Conservation (phyloP, 2,329 filamentous ascomycete genomes). For the Epichloe gansuensis region DNA sequence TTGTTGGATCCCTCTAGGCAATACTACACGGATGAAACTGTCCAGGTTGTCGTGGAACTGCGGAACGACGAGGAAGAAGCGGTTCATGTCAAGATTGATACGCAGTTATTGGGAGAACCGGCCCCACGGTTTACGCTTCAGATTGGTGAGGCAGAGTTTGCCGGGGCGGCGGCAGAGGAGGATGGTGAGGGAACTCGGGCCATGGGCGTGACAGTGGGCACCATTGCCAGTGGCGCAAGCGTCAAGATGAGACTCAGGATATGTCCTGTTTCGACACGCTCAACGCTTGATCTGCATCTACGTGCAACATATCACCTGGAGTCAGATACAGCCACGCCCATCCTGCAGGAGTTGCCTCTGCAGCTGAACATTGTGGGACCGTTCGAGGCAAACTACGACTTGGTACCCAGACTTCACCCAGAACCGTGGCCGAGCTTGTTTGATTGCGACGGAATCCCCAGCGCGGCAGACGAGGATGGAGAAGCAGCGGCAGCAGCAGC, state of each 20-base stretch:
- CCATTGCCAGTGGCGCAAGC: constrained; percentile 33
- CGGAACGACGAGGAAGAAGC: constrained; percentile 74
- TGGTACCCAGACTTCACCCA: constrained; percentile 64
- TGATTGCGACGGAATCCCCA: constrained; percentile 38
- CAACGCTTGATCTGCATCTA: constrained; percentile 54
- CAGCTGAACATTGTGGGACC: constrained; percentile 65
- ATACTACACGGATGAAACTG: constrained; percentile 74
- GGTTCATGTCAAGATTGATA: constrained; percentile 57
- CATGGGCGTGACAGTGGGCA: constrained; percentile 29
- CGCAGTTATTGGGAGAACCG: constrained; percentile 49
- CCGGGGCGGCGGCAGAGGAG: constrained; percentile 15
- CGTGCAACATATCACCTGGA: constrained; percentile 66
- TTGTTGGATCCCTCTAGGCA: constrained; percentile 50
- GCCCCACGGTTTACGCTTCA: constrained; percentile 33
- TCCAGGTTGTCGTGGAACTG: constrained; percentile 56
- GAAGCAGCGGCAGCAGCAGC: constrained; percentile 5
- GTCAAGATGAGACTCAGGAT: constrained; percentile 34
- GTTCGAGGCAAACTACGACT: constrained; percentile 85
- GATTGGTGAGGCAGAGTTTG: constrained; percentile 21
- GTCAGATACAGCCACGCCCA: constrained; percentile 67
- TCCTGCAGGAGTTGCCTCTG: constrained; percentile 58
- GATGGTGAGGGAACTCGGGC: constrained; percentile 30
- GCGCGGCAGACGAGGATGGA: constrained; percentile 15
- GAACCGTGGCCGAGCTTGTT: constrained; percentile 85
- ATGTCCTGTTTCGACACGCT: constrained; percentile 36